A percentile compares a stretch with the other conserved stretches of the same genome.
phyloP scores from a whole-genome alignment of 371 early-diverging fungal species.

The Actinomucor elegans region DNA sequence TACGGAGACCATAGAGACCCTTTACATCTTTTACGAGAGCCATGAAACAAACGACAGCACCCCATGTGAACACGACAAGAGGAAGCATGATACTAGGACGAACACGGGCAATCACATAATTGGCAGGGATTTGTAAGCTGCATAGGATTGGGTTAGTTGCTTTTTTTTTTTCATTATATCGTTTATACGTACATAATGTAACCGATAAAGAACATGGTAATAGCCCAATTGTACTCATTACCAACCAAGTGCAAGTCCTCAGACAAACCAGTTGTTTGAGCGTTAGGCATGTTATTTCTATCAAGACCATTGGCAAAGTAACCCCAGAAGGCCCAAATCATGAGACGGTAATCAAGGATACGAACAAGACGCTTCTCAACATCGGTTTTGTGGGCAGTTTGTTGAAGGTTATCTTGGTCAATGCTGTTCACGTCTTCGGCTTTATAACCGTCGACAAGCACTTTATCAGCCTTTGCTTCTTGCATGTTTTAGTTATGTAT shows the following conservation, averaged over 20 bases:
- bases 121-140: slow-evolving; percentile 47
- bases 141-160: too few relatives aligned
- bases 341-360: slow-evolving; percentile 66
- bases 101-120: slow-evolving; percentile 48
- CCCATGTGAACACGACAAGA: slow-evolving; percentile 63
- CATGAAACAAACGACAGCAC: slow-evolving; percentile 60
- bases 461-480: not conserved
- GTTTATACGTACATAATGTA: slow-evolving; percentile 73
- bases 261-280: slow-evolving; percentile 52
- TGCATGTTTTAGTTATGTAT: too few relatives aligned
- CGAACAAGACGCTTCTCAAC: slow-evolving; percentile 51
- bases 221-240: slow-evolving; percentile 58
- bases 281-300: slow-evolving; percentile 73
- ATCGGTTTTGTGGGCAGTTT: slow-evolving; percentile 12
- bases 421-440: not conserved
- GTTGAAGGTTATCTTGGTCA: not conserved
- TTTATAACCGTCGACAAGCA: not conserved
- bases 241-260: slow-evolving; percentile 47
- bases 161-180: too few relatives aligned
- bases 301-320: slow-evolving; percentile 77
- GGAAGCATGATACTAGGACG: slow-evolving; percentile 61
- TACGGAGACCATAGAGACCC: slow-evolving; percentile 57
- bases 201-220: slow-evolving; percentile 74
- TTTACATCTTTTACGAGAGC: slow-evolving; percentile 44
- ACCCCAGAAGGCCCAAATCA: slow-evolving; percentile 68